Percentiles rank a stretch among this genome's conserved stretches.
Evolutionary conservation across 2,329 filamentous ascomycete genomes (phyloP).

Genomic region (Neonectria magnoliae): DNA sequence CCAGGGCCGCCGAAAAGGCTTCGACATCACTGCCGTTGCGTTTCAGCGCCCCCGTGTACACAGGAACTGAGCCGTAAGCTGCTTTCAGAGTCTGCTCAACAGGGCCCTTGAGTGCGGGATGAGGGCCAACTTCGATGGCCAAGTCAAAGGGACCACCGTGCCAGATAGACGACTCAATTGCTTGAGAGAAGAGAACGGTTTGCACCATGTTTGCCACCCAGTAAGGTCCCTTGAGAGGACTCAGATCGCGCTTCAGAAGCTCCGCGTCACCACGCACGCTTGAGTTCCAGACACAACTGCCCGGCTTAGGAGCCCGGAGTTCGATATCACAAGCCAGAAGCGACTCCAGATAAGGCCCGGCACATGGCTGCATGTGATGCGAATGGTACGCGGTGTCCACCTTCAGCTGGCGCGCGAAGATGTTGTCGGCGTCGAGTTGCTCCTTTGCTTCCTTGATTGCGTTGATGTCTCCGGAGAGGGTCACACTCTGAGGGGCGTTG

Average conservation of each 20-base stretch:
- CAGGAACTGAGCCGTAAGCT: neutral
- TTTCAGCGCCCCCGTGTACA: conserved; percentile 13
- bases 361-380: conserved; percentile 26
- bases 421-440: conserved; percentile 27
- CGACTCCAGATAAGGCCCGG: conserved; percentile 5
- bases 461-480: conserved; percentile 33
- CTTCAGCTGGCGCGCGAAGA: conserved; percentile 30
- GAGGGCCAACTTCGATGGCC: conserved; percentile 57
- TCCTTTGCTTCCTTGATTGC: conserved; percentile 26
- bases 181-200: conserved; percentile 47
- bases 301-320: conserved; percentile 9
- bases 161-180: conserved; percentile 34
- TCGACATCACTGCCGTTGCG: conserved; percentile 6
- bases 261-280: conserved; percentile 28
- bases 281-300: conserved; percentile 27
- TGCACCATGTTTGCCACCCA: conserved; percentile 50
- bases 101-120: conserved; percentile 57
- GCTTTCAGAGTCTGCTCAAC: conserved; percentile 48
- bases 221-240: conserved; percentile 37
- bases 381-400: conserved; percentile 37
- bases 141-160: conserved; percentile 23
- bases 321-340: conserved; percentile 7
- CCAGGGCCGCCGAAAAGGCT: conserved; percentile 5
- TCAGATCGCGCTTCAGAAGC: conserved; percentile 21
- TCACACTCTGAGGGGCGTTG: conserved; percentile 37